phyloP scores from a whole-genome alignment of 352 stramenopile genomes.

The Pythium insidiosum region DNA sequence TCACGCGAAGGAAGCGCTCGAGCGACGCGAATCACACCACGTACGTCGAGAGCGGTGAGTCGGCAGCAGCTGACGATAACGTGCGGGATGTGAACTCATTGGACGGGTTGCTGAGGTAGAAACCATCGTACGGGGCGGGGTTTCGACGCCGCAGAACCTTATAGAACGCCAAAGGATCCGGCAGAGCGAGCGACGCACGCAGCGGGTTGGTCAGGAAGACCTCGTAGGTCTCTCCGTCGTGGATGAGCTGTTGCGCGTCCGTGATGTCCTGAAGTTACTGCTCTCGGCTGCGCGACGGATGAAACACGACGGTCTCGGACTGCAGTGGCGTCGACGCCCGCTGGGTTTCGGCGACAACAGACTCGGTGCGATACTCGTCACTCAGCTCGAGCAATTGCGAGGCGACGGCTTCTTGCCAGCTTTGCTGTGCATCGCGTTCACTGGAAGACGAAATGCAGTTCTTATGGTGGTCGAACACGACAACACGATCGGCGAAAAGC shows the following conservation, averaged over 20 bases:
- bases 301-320: slow-evolving; percentile 34
- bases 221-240: slow-evolving; percentile 93
- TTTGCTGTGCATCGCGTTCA: slow-evolving; percentile 2
- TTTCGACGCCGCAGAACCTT: slow-evolving; percentile 86
- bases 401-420: slow-evolving; percentile 19
- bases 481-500: slow-evolving; percentile 82
- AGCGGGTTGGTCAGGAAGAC: slow-evolving; percentile 95
- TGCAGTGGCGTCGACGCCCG: not conserved
- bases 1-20: slow-evolving; percentile 90
- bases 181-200: slow-evolving; percentile 29
- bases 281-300: slow-evolving; percentile 43
- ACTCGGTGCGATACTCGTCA: not conserved
- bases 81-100: too few relatives aligned
- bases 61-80: too few relatives aligned
- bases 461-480: slow-evolving; percentile 86
- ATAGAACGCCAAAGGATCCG: slow-evolving; percentile 81
- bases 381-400: slow-evolving; percentile 14
- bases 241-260: slow-evolving; percentile 86
- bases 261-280: slow-evolving; percentile 86
- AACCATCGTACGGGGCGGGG: slow-evolving; percentile 92
- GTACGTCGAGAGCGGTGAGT: slow-evolving; percentile 45
- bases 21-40: slow-evolving; percentile 94
- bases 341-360: not conserved
- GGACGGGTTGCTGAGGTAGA: slow-evolving; percentile 82
- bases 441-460: slow-evolving; percentile 70